Evolutionary conservation across 1,284 basidiomycete species (phyloP).

Genomic region (Naganishia albida): DNA sequence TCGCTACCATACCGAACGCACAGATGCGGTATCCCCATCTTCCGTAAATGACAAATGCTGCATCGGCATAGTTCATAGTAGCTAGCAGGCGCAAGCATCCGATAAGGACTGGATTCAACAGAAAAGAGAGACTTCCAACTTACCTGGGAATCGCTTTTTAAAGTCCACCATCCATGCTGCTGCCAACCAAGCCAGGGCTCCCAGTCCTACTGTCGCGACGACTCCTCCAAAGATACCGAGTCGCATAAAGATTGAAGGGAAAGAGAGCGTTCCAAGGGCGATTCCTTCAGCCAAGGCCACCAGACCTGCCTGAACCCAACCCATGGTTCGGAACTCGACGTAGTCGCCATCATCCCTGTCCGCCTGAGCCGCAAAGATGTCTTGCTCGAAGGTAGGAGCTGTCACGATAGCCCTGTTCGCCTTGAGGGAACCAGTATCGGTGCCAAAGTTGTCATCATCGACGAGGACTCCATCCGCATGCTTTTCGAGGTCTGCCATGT

Average conservation of each 20-base stretch:
- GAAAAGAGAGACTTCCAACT: background rate
- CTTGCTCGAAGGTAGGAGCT: slow-evolving; percentile 38
- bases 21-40: slow-evolving; percentile 43
- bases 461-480: slow-evolving; percentile 69
- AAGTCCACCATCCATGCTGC: slow-evolving; percentile 50
- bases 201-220: slow-evolving; percentile 43
- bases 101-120: background rate
- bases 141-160: slow-evolving; percentile 47
- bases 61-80: slow-evolving; percentile 49
- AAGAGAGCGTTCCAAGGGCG: slow-evolving; percentile 47
- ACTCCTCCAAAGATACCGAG: slow-evolving; percentile 48
- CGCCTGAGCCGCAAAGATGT: slow-evolving; percentile 41
- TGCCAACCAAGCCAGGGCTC: slow-evolving; percentile 44
- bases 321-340: slow-evolving; percentile 48
- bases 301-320: slow-evolving; percentile 47
- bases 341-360: slow-evolving; percentile 42
- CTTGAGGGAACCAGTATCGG: slow-evolving; percentile 33
- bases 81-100: background rate
- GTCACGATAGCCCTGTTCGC: slow-evolving; percentile 97
- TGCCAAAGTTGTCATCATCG: slow-evolving; percentile 85
- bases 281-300: slow-evolving; percentile 49
- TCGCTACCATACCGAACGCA: slow-evolving; percentile 43
- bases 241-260: slow-evolving; percentile 46
- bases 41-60: slow-evolving; percentile 47
- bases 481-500: slow-evolving; percentile 26